Conservation (phyloP, 2,329 filamentous ascomycete species). For the Fusarium chlamydosporum region DNA sequence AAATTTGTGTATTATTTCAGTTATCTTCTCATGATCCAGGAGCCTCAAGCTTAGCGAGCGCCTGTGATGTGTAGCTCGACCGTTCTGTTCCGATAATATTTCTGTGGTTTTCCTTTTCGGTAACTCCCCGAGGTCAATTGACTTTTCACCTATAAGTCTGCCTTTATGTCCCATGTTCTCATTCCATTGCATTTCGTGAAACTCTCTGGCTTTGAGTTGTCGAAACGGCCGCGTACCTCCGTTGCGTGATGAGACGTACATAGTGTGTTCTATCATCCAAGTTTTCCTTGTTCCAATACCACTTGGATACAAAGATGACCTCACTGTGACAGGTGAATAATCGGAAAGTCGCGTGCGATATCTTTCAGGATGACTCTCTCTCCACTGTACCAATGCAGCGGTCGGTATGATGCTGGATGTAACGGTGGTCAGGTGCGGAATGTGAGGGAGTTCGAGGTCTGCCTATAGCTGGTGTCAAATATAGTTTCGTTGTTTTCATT, state of each 20-base stretch:
- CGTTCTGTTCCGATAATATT: not conserved
- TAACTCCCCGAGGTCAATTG: conserved; percentile 38
- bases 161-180: conserved; percentile 49
- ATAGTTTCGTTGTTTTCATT: not conserved
- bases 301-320: conserved; percentile 32
- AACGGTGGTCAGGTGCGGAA: conserved; percentile 63
- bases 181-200: conserved; percentile 61
- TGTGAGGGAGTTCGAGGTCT: conserved; percentile 61
- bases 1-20: conserved; percentile 28
- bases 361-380: conserved; percentile 55
- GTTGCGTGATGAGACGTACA: conserved; percentile 58
- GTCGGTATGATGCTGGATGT: conserved; percentile 60
- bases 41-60: conserved; percentile 17
- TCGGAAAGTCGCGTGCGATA: conserved; percentile 60
- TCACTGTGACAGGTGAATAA: conserved; percentile 46
- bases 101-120: conserved; percentile 7
- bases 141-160: conserved; percentile 55
- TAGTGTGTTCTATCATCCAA: conserved; percentile 61
- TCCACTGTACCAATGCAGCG: conserved; percentile 55
- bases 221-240: conserved; percentile 57
- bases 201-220: conserved; percentile 57
- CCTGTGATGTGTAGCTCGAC: not conserved
- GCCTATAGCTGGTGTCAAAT: conserved; percentile 50
- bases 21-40: conserved; percentile 15
- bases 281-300: conserved; percentile 57